Conservation (phyloP, 345 rosid species). For the Syzygium grande region DNA sequence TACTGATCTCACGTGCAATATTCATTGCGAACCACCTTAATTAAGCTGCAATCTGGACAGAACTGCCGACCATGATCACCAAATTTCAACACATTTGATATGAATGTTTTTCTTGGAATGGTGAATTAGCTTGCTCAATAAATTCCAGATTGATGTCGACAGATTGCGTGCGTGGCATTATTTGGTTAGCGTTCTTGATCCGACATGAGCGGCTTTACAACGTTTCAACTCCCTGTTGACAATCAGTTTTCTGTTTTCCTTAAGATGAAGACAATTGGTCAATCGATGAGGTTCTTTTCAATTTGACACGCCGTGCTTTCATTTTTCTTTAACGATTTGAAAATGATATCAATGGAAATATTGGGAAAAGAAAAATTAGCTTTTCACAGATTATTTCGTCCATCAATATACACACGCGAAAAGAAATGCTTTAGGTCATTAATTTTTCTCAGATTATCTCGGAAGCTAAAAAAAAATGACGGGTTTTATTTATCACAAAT, state of each 20-base stretch:
- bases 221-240: neutral
- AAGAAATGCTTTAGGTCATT: neutral
- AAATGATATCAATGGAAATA: neutral
- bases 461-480: accelerated
- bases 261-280: neutral
- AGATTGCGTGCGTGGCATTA: neutral
- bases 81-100: neutral
- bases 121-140: neutral
- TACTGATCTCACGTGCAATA: neutral
- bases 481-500: neutral
- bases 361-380: neutral
- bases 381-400: neutral
- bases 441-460: neutral
- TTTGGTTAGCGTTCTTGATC: neutral
- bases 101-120: neutral
- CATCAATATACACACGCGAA: neutral
- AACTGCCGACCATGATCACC: neutral
- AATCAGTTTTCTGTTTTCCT: neutral
- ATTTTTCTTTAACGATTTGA: neutral
- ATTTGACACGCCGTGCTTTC: neutral
- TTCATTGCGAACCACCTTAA: neutral
- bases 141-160: neutral
- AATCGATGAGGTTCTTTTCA: neutral
- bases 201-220: neutral
- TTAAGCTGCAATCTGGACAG: neutral